Conservation (phyloP, 228 moss, liverwort and hornwort species). For the Sphagnum magellanicum region DNA sequence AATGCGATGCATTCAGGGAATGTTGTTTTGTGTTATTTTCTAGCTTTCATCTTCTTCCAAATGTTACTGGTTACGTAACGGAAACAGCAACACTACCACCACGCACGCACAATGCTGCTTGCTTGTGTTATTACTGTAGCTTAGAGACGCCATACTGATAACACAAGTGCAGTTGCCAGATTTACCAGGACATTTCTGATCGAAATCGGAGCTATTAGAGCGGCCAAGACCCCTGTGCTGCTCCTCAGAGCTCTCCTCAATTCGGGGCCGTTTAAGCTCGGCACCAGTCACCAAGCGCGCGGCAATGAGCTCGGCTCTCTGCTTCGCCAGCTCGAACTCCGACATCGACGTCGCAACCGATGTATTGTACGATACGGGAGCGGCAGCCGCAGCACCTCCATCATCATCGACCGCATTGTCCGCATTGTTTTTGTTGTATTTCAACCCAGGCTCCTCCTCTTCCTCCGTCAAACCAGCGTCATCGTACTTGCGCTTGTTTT, state of each 20-base stretch:
- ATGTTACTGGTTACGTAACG: too few species aligned
- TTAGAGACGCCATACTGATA: too few species aligned
- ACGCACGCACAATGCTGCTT: too few species aligned
- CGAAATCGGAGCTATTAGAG: constrained; percentile 55
- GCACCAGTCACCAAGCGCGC: constrained; percentile 68
- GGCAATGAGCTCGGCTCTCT: constrained; percentile 90
- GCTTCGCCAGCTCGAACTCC: constrained; percentile 93
- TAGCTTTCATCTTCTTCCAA: too few species aligned
- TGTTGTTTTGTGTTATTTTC: too few species aligned
- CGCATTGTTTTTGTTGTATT: constrained; percentile 30
- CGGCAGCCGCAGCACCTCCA: constrained; percentile 19
- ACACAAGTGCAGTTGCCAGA: too few species aligned
- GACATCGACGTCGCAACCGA: constrained; percentile 79
- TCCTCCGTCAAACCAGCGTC: constrained; percentile 15
- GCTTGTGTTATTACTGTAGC: too few species aligned
- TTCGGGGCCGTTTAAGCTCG: constrained; percentile 87
- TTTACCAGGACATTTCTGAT: constrained; percentile 65
- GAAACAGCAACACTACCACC: too few species aligned
- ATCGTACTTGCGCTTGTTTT: constrained; percentile 97
- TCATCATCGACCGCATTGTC: background rate
- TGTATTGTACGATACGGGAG: constrained; percentile 54
- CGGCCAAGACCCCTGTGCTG: constrained; percentile 30
- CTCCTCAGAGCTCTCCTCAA: constrained; percentile 74
- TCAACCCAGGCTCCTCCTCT: constrained; percentile 18
- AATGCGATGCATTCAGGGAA: too few species aligned